Conservation (phyloP, 1,284 basidiomycete species). For the Mycosarcoma mackinlayi region DNA sequence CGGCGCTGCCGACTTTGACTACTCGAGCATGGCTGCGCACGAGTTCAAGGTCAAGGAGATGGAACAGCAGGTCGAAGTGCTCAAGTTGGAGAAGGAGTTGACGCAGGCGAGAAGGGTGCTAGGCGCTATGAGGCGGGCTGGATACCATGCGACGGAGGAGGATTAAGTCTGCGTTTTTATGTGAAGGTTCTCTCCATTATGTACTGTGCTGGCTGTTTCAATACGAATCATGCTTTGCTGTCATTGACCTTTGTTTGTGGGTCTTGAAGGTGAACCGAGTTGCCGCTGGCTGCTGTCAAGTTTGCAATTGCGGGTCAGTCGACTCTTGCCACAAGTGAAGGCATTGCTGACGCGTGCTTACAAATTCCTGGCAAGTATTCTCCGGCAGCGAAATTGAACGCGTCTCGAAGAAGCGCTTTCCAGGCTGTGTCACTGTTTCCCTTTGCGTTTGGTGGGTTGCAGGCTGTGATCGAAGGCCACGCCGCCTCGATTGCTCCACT, state of each 20-base stretch:
- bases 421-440: too few species aligned
- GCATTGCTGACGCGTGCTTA: constrained; percentile 5
- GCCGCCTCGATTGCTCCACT: constrained; percentile 31
- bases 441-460: too few species aligned
- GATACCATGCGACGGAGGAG: constrained; percentile 65
- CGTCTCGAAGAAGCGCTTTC: not conserved
- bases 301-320: not conserved
- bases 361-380: not conserved
- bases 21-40: constrained; percentile 88
- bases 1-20: constrained; percentile 83
- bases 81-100: constrained; percentile 94
- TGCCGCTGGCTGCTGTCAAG: not conserved
- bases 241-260: too few species aligned
- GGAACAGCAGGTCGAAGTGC: constrained; percentile 98
- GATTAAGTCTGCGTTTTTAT: constrained; percentile 21
- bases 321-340: too few species aligned
- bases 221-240: not conserved
- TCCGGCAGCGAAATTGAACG: too few species aligned
- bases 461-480: constrained; percentile 53
- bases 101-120: constrained; percentile 69
- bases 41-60: constrained; percentile 91
- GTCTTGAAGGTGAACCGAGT: too few species aligned
- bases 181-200: not conserved
- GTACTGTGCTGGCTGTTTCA: not conserved
- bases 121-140: constrained; percentile 65